Percentiles rank a stretch among this genome's conserved stretches.
Evolutionary conservation across 177 flowering plant genomes (phyloP).

Genomic region (Vitis hybrid): DNA sequence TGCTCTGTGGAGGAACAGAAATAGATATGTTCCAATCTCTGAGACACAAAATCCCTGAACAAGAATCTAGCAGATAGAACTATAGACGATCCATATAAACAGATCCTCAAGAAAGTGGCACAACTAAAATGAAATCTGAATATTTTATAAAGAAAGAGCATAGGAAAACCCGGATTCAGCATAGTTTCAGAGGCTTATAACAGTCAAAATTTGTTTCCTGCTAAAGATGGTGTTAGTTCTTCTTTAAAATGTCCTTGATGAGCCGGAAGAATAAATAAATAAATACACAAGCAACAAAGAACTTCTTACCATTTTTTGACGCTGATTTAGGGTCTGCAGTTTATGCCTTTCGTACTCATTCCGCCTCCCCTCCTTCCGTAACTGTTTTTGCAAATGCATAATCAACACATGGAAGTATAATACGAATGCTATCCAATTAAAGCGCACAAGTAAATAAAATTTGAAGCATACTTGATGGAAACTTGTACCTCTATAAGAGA

Average conservation of each 20-base stretch:
- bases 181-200: not conserved
- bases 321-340: slow-evolving; percentile 91
- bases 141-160: not conserved
- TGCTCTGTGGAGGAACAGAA: not conserved
- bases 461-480: not conserved
- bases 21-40: not conserved
- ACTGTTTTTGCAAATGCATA: slow-evolving; percentile 38
- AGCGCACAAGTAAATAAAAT: not conserved
- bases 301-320: slow-evolving; percentile 83
- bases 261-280: not conserved
- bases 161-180: not conserved
- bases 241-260: not conserved
- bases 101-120: not conserved
- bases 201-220: not conserved
- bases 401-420: not conserved
- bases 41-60: not conserved
- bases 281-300: not conserved
- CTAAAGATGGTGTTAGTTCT: too few relatives aligned
- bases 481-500: too few relatives aligned
- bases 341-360: slow-evolving; percentile 97
- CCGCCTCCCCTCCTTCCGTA: slow-evolving; percentile 92
- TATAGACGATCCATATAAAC: not conserved
- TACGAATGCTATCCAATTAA: not conserved
- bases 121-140: not conserved
- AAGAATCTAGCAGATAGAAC: not conserved